phyloP scores from a whole-genome alignment of 1,139 yeast species.

The Kazachstania sp. region DNA sequence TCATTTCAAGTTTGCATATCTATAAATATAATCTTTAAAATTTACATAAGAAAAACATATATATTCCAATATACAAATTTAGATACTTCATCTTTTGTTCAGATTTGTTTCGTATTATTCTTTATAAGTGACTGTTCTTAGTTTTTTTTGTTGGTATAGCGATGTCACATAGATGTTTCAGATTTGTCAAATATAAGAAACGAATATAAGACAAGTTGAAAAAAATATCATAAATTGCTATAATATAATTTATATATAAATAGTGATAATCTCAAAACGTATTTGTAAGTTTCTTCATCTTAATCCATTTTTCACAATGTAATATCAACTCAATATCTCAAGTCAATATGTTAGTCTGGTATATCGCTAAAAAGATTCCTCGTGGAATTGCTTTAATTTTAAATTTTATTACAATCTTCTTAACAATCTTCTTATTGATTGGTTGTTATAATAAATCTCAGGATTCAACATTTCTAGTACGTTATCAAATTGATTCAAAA shows the following conservation, averaged over 20 bases:
- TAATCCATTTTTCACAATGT: too few species aligned
- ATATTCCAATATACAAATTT: not conserved
- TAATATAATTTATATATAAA: too few species aligned
- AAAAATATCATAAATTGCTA: too few species aligned
- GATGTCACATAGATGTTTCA: too few species aligned
- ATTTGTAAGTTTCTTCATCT: too few species aligned
- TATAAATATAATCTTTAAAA: not conserved
- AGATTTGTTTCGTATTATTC: not conserved
- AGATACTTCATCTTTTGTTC: not conserved
- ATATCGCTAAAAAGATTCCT: slow-evolving; percentile 17
- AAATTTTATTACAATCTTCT: slow-evolving; percentile 24
- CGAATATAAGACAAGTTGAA: too few species aligned
- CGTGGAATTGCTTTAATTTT: slow-evolving; percentile 21
- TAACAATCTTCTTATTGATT: slow-evolving; percentile 24
- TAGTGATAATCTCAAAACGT: too few species aligned
- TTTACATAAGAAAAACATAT: not conserved
- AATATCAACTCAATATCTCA: not conserved
- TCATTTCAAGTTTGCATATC: too few species aligned
- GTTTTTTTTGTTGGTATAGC: too few species aligned
- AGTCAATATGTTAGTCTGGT: not conserved
- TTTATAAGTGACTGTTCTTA: not conserved
- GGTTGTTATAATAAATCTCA: slow-evolving; percentile 25
- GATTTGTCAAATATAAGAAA: too few species aligned
- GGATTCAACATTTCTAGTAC: slow-evolving; percentile 22
- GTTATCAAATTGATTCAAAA: slow-evolving; percentile 19